A percentile compares a stretch with the other conserved stretches of the same genome.
Conservation (phyloP, 345 rosid species). For the Arabidopsis suecica region DNA sequence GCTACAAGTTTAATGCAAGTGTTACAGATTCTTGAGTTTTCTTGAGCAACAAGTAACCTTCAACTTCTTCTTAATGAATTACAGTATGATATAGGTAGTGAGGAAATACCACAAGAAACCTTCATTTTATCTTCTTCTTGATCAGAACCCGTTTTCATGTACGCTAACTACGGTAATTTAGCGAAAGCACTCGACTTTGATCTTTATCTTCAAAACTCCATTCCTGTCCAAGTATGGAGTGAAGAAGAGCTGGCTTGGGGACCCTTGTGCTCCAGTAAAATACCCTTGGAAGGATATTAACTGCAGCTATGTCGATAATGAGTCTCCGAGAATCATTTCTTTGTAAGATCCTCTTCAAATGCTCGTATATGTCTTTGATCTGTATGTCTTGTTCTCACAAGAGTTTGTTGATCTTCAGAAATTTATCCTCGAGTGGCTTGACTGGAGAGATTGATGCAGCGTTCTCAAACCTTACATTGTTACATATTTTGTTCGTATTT, state of each 20-base stretch:
- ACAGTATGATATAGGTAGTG: no score
- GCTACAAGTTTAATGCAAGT: conserved; percentile 72
- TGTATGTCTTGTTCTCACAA: conserved; percentile 17
- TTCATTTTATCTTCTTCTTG: no score
- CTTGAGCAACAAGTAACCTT: neutral
- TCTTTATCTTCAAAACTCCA: no score
- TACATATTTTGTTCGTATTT: conserved; percentile 50
- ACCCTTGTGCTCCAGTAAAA: conserved; percentile 54
- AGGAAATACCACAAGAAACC: no score
- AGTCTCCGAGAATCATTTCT: conserved; percentile 46
- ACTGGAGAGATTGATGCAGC: conserved; percentile 41
- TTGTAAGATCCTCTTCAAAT: conserved; percentile 37
- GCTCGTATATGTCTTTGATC: neutral
- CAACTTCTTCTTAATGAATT: no score
- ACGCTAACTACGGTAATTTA: no score
- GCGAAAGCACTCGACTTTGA: no score
- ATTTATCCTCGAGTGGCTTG: conserved; percentile 50
- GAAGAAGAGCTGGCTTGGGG: conserved; percentile 66
- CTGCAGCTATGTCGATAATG: conserved; percentile 39
- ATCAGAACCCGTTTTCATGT: no score
- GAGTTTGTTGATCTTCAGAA: conserved; percentile 29
- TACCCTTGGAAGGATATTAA: conserved; percentile 54
- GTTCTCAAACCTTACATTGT: conserved; percentile 43
- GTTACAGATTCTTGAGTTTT: neutral
- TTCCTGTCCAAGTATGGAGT: conserved; percentile 44